Evolutionary conservation across 352 stramenopile genomes (phyloP).

Genomic region (Globisporangium cystogenes): DNA sequence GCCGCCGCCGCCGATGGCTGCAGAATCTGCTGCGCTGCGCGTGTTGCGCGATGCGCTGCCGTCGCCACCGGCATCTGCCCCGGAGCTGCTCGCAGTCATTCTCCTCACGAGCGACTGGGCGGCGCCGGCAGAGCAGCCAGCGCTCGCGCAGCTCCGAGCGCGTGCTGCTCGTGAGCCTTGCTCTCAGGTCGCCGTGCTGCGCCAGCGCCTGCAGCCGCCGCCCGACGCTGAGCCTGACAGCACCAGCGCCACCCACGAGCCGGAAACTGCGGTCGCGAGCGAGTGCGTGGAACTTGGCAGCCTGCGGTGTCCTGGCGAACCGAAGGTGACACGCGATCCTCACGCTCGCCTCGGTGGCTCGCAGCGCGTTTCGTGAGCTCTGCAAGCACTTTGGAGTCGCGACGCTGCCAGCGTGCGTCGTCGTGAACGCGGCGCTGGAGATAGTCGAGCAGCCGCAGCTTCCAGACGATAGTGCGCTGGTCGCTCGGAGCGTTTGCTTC

Average conservation of each 20-base stretch:
- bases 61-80: neutral
- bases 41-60: neutral
- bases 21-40: neutral
- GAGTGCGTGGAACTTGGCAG: neutral
- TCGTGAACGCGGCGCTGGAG: conserved; percentile 16
- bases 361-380: conserved; percentile 27
- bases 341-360: neutral
- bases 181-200: conserved; percentile 15
- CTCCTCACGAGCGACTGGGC: conserved; percentile 50
- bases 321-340: too few species aligned
- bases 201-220: conserved; percentile 18
- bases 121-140: conserved; percentile 19
- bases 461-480: neutral
- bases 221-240: conserved; percentile 1
- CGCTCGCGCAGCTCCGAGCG: conserved; percentile 22
- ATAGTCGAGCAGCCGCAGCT: neutral
- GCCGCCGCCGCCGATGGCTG: too few species aligned
- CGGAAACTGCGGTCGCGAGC: neutral
- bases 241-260: neutral
- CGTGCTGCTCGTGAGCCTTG: conserved; percentile 12
- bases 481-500: neutral
- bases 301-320: neutral
- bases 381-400: conserved; percentile 41
- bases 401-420: conserved; percentile 25
- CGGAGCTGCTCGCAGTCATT: neutral